Evolutionary conservation across 2,329 filamentous ascomycete genomes (phyloP), one percentile per base, ranked within the genome.

Genomic region (Cladosporium sp.): DNA sequence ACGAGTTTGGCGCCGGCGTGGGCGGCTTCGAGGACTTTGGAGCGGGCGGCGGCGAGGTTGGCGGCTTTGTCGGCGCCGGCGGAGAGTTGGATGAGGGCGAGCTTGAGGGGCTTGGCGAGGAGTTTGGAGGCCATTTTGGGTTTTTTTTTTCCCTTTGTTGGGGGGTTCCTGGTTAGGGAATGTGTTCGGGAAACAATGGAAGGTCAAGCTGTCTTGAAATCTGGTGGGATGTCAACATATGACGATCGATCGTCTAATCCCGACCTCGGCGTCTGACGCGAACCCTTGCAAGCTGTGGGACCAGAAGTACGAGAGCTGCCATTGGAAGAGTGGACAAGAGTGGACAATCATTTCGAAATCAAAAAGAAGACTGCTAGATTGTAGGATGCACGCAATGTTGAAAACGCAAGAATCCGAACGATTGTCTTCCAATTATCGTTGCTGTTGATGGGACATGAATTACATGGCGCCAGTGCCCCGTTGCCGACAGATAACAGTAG

Each of bases 11-110:
- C 92, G 70, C 94, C 94, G 3, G 82, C 82, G 28, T 82, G 78
- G 26, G 92, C 89, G 5, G 95, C 94, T 77, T 92, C 89, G 68
- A 92, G 85, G 66, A 98, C 93, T 76, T 95, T 93, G 51, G 85
- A 83, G 65, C 91, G 89, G 14, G 95, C 94, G 76, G 89, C 89
- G 25, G 84, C 76, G 68, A 99, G 91, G 80, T 99, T 99, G 70
- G 85, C 85, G 13, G 88, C 76, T 82, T 99, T 99, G 82, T 97
- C 92, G 69, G 89, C 80, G 67, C 74, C 75, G 67, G 90, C 89
- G 65, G 91, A 89, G 36, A 96, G 86, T 79, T 97, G 93, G 68
- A 96, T 84, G 72, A 93, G 86, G 36, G 91, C 91, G 54, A 96
- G 84, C 80, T 91, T 93, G 74, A 96, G 82, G 46, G 90, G 88